Evolutionary conservation across 768 basidiomycete genomes (phyloP).

Genomic region (Wakefieldia striispora): DNA sequence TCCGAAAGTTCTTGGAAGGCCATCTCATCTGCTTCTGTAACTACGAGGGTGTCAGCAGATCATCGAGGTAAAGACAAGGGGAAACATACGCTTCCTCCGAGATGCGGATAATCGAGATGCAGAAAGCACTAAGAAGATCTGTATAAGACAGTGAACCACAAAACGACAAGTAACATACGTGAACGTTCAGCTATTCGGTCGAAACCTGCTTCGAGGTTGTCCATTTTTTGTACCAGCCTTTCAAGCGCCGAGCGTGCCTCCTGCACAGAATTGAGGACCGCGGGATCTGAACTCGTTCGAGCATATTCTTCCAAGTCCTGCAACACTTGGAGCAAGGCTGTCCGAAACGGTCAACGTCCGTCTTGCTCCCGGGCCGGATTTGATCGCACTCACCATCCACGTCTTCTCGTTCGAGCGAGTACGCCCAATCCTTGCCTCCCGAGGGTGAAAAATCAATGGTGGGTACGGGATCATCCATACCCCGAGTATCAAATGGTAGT

Average conservation of each 20-base stretch:
- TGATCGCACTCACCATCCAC: constrained; percentile 67
- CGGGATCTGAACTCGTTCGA: constrained; percentile 41
- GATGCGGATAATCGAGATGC: constrained; percentile 68
- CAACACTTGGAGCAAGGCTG: constrained; percentile 61
- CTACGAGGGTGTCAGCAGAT: constrained; percentile 35
- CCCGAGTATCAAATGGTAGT: constrained; percentile 80
- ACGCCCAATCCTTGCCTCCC: constrained; percentile 58
- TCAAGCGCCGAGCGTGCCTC: constrained; percentile 64
- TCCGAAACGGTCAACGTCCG: constrained; percentile 6
- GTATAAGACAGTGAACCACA: neutral
- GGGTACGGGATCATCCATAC: constrained; percentile 80
- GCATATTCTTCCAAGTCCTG: constrained; percentile 65
- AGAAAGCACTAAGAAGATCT: constrained; percentile 58
- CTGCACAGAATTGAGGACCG: constrained; percentile 52
- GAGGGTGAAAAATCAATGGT: constrained; percentile 76
- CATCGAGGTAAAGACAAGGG: neutral
- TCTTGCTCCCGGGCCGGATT: constrained; percentile 14
- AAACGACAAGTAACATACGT: constrained; percentile 43
- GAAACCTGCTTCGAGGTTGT: constrained; percentile 74
- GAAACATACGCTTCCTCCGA: constrained; percentile 65
- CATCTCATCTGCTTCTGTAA: constrained; percentile 71
- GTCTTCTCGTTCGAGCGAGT: constrained; percentile 66
- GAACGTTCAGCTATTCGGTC: constrained; percentile 86
- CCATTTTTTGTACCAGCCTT: constrained; percentile 74
- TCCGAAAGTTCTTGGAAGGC: constrained; percentile 70